Conservation (phyloP, 139 green algal genomes). For the Chlamydomonas incerta region DNA sequence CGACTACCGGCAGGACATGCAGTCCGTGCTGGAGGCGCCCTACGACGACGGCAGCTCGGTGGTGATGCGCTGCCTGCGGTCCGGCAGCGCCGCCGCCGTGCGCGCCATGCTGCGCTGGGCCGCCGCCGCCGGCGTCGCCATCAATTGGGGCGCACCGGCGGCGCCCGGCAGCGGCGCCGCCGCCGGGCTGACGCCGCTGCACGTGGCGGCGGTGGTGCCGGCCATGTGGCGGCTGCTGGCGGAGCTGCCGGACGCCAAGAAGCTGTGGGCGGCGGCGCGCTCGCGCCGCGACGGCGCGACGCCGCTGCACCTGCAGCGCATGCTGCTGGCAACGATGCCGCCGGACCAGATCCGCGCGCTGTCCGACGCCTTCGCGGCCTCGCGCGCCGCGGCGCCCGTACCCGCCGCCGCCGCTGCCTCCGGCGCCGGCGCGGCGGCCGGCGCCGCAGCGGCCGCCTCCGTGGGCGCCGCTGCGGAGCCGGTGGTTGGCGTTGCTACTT, state of each 20-base stretch:
- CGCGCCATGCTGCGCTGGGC: too few species aligned
- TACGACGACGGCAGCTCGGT: background rate
- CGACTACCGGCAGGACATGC: conserved; percentile 13
- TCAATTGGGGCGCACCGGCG: background rate
- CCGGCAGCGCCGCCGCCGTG: too few species aligned
- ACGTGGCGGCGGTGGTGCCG: background rate
- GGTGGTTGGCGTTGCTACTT: too few species aligned
- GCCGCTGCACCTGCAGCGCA: conserved; percentile 6
- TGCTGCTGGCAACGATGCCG: conserved; percentile 2
- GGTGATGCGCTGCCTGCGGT: background rate
- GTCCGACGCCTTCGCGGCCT: background rate
- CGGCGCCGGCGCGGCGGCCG: background rate
- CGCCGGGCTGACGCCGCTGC: background rate
- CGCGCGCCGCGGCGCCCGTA: background rate
- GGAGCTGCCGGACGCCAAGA: background rate
- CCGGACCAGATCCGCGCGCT: background rate
- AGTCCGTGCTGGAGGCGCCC: background rate
- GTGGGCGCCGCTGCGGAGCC: background rate
- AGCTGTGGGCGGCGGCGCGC: background rate
- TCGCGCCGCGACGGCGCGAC: background rate
- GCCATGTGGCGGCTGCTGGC: conserved; percentile 1
- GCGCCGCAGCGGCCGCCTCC: background rate
- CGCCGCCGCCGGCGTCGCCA: background rate
- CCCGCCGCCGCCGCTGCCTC: too few species aligned
- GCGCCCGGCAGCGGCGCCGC: too few species aligned